Evolutionary conservation across 129 eudicot genomes (phyloP), one percentile per base, ranked within the genome.

Genomic region (Flaveria sonorensis): DNA sequence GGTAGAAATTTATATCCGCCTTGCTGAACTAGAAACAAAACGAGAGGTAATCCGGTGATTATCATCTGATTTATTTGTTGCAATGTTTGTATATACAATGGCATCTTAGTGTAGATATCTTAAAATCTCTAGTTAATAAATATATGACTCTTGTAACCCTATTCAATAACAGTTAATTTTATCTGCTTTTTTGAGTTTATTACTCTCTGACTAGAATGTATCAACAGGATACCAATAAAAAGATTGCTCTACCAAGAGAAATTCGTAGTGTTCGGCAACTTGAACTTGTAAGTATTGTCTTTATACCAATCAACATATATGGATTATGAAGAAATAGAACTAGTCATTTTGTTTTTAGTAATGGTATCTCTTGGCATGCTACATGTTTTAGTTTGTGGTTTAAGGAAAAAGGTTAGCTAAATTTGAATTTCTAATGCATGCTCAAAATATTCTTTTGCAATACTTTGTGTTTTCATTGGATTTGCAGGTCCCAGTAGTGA

Each of bases 11-110:
- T 94, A 94, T 78, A 91, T 94, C 64, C 88, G 88, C 86, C 98
- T 94, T 81, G 98, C 98, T 40, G 98, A 94, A 79, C 83, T 94
- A 46, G 98, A 94, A 84, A 91, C 96, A 60, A 94, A 87, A 82
- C 83, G 91, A 82, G 98, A 94, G 92, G 98, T 94, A 80, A 70
- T 71, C 56, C 1, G 36, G 28, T 6, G 26, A 74, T 42, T 47
- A 74, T 6, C 43, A 69, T 55, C 47, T 40, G 1, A 30, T 77
- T 4, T 51, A 62, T 62, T 46, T 79, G 51, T 73, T 42, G 18
- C 40, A 46, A 52, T 46, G 66, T 10, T 56, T 72, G 74, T 47
- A 63, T 26, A 63, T 30, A 15, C 20, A 10, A 2, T 56, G 28
- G 26, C 19, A 56, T 56, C 28, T 28, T 62, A 13, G 68, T 62